Evolutionary conservation across 1,139 yeast species (phyloP).

Genomic region (Lodderomyces jiufengensis): DNA sequence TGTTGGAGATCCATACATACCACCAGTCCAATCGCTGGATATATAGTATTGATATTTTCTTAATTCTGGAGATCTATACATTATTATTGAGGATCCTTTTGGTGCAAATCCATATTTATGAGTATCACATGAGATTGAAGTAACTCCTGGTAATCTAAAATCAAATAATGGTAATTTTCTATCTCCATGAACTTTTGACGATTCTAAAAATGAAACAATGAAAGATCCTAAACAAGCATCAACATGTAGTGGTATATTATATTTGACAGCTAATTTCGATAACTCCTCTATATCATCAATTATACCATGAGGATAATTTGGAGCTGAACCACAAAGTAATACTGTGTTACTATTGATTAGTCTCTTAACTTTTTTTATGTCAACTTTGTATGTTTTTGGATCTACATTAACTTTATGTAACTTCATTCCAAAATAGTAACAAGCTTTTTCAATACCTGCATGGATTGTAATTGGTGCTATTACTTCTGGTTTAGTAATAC

Average conservation of each 20-base stretch:
- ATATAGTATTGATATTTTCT: constrained; percentile 84
- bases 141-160: constrained; percentile 89
- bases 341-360: constrained; percentile 78
- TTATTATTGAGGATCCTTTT: constrained; percentile 88
- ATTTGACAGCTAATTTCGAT: constrained; percentile 58
- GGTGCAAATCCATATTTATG: constrained; percentile 99
- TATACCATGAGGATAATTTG: constrained; percentile 95
- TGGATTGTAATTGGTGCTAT: constrained; percentile 88
- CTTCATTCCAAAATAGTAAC: constrained; percentile 84
- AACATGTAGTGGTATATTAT: constrained; percentile 81
- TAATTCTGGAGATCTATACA: constrained; percentile 69
- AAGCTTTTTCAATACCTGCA: constrained; percentile 95
- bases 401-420: constrained; percentile 78
- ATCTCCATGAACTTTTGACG: constrained; percentile 52
- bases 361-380: constrained; percentile 56
- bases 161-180: constrained; percentile 63
- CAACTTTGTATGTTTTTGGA: constrained; percentile 64
- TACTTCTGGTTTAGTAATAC: constrained; percentile 76
- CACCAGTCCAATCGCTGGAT: constrained; percentile 87
- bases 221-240: constrained; percentile 96
- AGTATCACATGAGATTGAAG: constrained; percentile 95
- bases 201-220: constrained; percentile 73
- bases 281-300: constrained; percentile 81
- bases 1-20: constrained; percentile 94
- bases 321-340: constrained; percentile 87